Base-by-base conservation (phyloP, 2,329 filamentous ascomycete genomes). In the Phyllosticta paracitricarpa region DNA sequence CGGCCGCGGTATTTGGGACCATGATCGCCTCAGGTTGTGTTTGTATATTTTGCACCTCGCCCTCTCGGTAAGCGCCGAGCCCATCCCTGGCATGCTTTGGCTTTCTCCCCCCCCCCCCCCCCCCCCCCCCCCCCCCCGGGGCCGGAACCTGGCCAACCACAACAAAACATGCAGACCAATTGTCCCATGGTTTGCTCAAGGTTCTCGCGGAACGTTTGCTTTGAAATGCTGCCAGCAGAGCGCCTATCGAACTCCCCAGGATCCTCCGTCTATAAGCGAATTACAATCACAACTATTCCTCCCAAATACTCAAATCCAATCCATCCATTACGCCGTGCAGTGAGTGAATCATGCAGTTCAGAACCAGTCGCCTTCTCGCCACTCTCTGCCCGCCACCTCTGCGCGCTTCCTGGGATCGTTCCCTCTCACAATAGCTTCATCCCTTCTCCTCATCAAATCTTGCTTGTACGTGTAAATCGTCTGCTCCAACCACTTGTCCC, bases 291-390 rank as follows among this genome's bases (percentile, higher is more conserved):
- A 33, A 9, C 12, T 7, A 33, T 30, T 8, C n/a, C 7, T 24
- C 54, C 40, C 53, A 56, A 1, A 30, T 30, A 8, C 9, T 28
- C 28, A 22, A 22, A 22, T 22, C 28, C 28, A 30, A 30, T 30
- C 28, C 4, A 7, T 30, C 9, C 28, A 6, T 30, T 4, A 30
- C 19, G 30, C 24, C 26, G 6, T 48, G n/a, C 33, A 40, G 17
- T 19, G 1, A 40, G 17, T 19, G 1, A 48, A 57, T 54, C 58
- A 40, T 54, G 19, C 35, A 12, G 28, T 22, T 76, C 70, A 84
- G 66, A 79, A 84, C 2, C 79, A 80, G 69, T 83, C 81, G 0
- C 80, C 82, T 53, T 81, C 79, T 48, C 77, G 78, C 82, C 81
- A 84, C 54, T 73, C 70, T 58, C 82, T 76, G 40, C 82, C 81